Conservation (phyloP, 78 protist genomes). For the Pigoraptor vietnamica region DNA sequence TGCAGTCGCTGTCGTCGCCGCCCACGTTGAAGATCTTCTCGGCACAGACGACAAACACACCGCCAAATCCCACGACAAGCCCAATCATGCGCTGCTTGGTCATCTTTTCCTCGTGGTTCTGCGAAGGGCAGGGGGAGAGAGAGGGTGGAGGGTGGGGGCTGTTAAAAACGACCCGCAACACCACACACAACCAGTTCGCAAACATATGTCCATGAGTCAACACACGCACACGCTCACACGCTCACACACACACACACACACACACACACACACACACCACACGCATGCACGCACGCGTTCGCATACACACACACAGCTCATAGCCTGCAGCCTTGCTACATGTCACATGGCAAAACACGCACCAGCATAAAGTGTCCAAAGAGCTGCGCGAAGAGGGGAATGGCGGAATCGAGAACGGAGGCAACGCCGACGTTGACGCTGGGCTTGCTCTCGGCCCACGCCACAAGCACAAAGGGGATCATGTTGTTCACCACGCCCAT, state of each 20-base stretch:
- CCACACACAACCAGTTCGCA: too few relatives aligned
- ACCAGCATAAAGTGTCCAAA: slow-evolving; percentile 14
- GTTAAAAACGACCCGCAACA: too few relatives aligned
- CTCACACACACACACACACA: too few relatives aligned
- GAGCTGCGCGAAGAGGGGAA: slow-evolving; percentile 18
- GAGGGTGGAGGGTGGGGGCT: too few relatives aligned
- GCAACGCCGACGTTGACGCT: background rate
- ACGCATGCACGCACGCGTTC: too few relatives aligned
- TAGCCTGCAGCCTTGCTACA: too few relatives aligned
- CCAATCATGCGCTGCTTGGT: background rate
- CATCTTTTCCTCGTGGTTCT: background rate
- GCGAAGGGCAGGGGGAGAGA: too few relatives aligned
- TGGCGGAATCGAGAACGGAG: slow-evolving; percentile 14
- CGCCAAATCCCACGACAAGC: slow-evolving; percentile 9
- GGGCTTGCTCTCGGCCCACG: background rate
- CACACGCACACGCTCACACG: too few relatives aligned
- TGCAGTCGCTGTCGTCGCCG: background rate
- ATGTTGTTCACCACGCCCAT: slow-evolving; percentile 24
- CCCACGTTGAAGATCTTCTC: background rate
- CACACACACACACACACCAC: too few relatives aligned
- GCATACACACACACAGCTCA: too few relatives aligned
- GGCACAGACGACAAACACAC: slow-evolving; percentile 16
- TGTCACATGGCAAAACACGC: background rate
- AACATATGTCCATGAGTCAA: too few relatives aligned
- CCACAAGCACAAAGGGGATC: slow-evolving; percentile 12